Conservation (phyloP, 257 asterid genomes). For the Solanum gandarillasii region DNA sequence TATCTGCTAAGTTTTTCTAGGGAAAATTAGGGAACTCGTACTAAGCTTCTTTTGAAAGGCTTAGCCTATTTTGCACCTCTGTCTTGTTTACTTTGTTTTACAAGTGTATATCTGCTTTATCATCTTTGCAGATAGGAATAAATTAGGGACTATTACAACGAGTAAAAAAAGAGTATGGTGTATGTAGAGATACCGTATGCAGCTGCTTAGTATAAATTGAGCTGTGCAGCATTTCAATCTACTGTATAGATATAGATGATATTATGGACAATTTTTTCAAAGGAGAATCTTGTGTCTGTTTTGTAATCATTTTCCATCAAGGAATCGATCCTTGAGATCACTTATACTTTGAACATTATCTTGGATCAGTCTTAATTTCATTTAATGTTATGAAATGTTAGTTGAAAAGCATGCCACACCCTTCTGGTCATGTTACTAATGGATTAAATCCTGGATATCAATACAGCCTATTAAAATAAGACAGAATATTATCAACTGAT, state of each 20-base stretch:
- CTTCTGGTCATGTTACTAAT: not conserved
- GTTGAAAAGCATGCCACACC: not conserved
- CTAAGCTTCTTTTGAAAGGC: not conserved
- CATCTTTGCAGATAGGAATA: not conserved
- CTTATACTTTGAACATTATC: not conserved
- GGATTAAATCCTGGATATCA: slow-evolving; percentile 6
- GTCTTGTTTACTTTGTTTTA: not conserved
- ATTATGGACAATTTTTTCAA: not conserved
- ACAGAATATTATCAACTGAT: slow-evolving; percentile 11
- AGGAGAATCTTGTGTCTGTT: not conserved
- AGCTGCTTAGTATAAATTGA: not conserved
- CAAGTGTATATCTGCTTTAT: not conserved
- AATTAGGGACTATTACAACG: not conserved
- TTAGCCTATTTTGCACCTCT: not conserved
- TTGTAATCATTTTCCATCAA: not conserved
- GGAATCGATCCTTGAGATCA: not conserved
- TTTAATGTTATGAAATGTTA: not conserved
- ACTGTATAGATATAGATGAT: not conserved
- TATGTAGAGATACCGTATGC: not conserved
- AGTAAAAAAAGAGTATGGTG: not conserved
- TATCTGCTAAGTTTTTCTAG: not conserved
- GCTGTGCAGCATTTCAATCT: not conserved
- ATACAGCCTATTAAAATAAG: not conserved
- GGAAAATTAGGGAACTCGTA: not conserved
- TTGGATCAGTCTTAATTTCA: not conserved